These are phyloP conservation scores for Calocera cornea DNA, from an alignment of 768 basidiomycete genomes.

Conservation along the genomic window DNA sequence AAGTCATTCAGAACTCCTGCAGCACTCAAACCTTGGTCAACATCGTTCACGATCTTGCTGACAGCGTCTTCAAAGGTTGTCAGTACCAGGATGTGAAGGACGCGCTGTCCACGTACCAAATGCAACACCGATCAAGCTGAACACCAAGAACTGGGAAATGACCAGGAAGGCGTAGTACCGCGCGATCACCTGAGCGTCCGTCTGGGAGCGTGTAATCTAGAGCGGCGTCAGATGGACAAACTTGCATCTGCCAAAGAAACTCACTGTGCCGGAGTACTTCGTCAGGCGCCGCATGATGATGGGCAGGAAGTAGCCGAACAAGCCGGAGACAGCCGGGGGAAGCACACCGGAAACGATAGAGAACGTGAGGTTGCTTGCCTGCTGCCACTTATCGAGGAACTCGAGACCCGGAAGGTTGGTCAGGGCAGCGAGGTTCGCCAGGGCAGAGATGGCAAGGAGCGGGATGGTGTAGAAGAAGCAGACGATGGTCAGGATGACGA, in stretches of 20 bases:
- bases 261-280: slow-evolving; percentile 46
- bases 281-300: slow-evolving; percentile 77
- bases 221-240: slow-evolving; percentile 23
- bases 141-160: slow-evolving; percentile 85
- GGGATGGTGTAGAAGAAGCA: slow-evolving; percentile 95
- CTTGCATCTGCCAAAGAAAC: background rate
- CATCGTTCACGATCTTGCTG: slow-evolving; percentile 34
- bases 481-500: slow-evolving; percentile 56
- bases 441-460: slow-evolving; percentile 72
- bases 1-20: slow-evolving; percentile 34
- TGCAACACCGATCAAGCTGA: slow-evolving; percentile 79
- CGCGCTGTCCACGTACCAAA: slow-evolving; percentile 44
- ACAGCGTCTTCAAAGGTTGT: slow-evolving; percentile 17
- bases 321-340: slow-evolving; percentile 73
- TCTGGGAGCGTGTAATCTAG: slow-evolving; percentile 54
- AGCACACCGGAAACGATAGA: slow-evolving; percentile 83
- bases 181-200: slow-evolving; percentile 83
- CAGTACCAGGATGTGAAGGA: slow-evolving; percentile 21
- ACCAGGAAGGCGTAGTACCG: slow-evolving; percentile 91
- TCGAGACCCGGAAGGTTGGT: slow-evolving; percentile 29
- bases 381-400: slow-evolving; percentile 63
- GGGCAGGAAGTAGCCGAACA: slow-evolving; percentile 85
- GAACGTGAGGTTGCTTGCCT: slow-evolving; percentile 51
- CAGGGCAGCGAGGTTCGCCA: slow-evolving; percentile 81
- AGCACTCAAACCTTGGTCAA: slow-evolving; percentile 37